Evolutionary conservation across 1,284 basidiomycete species (phyloP).

Genomic region (Papiliotrema flavescens): DNA sequence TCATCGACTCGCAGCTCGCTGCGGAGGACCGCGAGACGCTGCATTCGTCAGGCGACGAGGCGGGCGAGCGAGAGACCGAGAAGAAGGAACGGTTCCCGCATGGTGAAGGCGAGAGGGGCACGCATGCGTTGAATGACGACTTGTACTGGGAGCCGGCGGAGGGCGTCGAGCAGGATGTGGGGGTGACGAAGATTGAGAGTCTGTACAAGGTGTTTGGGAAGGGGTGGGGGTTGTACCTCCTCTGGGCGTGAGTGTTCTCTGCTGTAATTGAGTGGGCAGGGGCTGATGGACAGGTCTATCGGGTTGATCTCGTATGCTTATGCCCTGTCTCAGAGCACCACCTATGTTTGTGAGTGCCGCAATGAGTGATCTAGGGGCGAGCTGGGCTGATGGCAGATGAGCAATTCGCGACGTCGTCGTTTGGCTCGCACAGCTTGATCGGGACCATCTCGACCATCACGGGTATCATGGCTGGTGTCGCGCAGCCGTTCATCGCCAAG

Average conservation of each 20-base stretch:
- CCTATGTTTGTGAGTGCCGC: not conserved
- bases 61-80: too few relatives aligned
- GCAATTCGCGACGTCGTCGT: slow-evolving; percentile 3
- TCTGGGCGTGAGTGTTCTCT: not conserved
- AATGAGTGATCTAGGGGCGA: not conserved
- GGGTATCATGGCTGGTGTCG: slow-evolving; percentile 38
- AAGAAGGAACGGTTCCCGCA: not conserved
- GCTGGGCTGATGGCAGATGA: not conserved
- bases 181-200: slow-evolving; percentile 5
- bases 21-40: too few relatives aligned
- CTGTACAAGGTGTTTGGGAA: slow-evolving; percentile 6
- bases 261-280: not conserved
- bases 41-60: too few relatives aligned
- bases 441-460: slow-evolving; percentile 11
- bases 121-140: not conserved
- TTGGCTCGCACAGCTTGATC: slow-evolving; percentile 1
- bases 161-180: slow-evolving; percentile 4
- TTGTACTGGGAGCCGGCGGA: not conserved
- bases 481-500: slow-evolving; percentile 43
- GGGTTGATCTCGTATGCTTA: slow-evolving; percentile 6
- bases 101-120: not conserved
- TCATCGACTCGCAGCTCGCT: too few relatives aligned
- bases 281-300: not conserved
- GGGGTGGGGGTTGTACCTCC: slow-evolving; percentile 3
- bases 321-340: slow-evolving; percentile 3